Percentiles rank a stretch among this genome's conserved stretches.
Conservation (phyloP, 2,329 filamentous ascomycete genomes). For the Biscogniauxia mediterranea region DNA sequence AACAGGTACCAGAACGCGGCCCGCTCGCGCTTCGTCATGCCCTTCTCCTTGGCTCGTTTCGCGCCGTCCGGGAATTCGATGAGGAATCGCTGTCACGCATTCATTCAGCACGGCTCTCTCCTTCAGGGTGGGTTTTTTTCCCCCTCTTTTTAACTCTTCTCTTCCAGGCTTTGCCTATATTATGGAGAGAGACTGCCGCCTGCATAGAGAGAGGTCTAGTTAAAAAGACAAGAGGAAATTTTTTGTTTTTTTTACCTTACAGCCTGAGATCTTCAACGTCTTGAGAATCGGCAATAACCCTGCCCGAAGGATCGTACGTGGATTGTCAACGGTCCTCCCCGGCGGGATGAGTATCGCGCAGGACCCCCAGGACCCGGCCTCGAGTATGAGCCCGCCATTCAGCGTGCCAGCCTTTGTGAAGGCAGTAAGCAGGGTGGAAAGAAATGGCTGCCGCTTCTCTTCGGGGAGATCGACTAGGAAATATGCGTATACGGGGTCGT, state of each 20-base stretch:
- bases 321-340: slow-evolving; percentile 6
- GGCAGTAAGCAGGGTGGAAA: neutral
- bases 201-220: too few species aligned
- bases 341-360: slow-evolving; percentile 11
- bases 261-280: neutral
- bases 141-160: too few species aligned
- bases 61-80: slow-evolving; percentile 7
- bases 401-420: slow-evolving; percentile 6
- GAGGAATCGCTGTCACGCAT: neutral
- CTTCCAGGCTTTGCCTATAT: too few species aligned
- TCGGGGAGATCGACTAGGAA: slow-evolving; percentile 11
- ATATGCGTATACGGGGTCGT: slow-evolving; percentile 13
- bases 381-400: slow-evolving; percentile 9
- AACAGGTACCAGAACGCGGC: slow-evolving; percentile 12
- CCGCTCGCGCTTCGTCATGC: slow-evolving; percentile 8
- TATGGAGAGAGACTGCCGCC: too few species aligned
- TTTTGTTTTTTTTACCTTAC: too few species aligned
- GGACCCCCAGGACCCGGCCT: slow-evolving; percentile 10
- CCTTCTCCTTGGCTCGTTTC: slow-evolving; percentile 10
- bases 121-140: neutral
- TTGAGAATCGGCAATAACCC: slow-evolving; percentile 1
- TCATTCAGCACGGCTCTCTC: neutral
- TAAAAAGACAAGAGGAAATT: neutral
- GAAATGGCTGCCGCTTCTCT: slow-evolving; percentile 1
- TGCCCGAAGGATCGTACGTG: slow-evolving; percentile 4